Evolutionary conservation across 768 basidiomycete genomes (phyloP), one percentile per base, ranked within the genome.

Genomic region (Pleurotus pulmonarius): DNA sequence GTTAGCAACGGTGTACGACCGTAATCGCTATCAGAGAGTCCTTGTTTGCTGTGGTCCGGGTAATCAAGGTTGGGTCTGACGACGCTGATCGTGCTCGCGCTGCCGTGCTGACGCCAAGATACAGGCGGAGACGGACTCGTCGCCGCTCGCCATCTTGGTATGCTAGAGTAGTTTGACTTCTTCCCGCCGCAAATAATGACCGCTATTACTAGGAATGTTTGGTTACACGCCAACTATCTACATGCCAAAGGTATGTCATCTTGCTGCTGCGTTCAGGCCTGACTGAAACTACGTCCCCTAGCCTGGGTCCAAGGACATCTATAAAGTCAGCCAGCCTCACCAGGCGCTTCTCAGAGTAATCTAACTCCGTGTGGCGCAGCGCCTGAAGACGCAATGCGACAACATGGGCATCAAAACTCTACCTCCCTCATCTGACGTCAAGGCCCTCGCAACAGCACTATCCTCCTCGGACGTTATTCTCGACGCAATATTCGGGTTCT

Each of bases 401-500:
- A 98, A 97, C 69, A 88, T 97, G 83, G 73, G 82, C 43, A 96
- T 99, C 63, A 82, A 80, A 3, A 84, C 88, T 4, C 66, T 96
- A 26, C 74, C 80, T 2, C 75, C 80, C 5, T 75, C 80, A 3
- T 72, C 68, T 39, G 79, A 82, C 20, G 61, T 69, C 13, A 73
- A 77, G 18, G 61, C 75, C 34, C 78, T 90, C 3, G 9, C n/a
- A 16, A 44, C n/a, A 22, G 41, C 41, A 96, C 75, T 90, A 38
- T 64, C 74, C 5, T 75, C 79, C 26, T 82, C 84, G 3, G 91
- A 97, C 69, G 85, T 97, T 43, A 81, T 98, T 16, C 77, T 99
- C 54, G 97, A 99, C 66, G 93, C 95, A 4, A 90, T 99, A 56
- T 99, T 99, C 63, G 97, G 96, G 4, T 98, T 99, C 75, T 98